Base-by-base conservation (phyloP, 208 protist genomes). In the Leishmania major region DNA sequence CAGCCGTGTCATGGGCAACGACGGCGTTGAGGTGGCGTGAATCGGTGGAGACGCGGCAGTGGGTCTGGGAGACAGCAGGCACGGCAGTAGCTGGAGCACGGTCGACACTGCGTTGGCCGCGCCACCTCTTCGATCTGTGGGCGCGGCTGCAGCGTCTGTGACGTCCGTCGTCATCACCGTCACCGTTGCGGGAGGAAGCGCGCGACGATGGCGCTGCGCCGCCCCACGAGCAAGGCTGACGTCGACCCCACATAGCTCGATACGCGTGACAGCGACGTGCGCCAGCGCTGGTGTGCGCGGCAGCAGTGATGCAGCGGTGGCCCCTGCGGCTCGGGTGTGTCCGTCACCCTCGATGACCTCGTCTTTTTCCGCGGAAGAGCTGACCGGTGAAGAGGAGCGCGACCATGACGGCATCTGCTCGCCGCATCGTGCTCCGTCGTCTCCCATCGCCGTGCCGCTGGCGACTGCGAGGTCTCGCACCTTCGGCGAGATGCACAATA, bases 171-270 rank as follows among this genome's bases (percentile, higher is more conserved):
- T 74, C 75, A 76, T 59, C 35, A 82, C 55, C 17, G 78, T 75
- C 22, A 86, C 74, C 11, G 74, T 77, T 3, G 78, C 77, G 5
- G 83, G 83, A 31, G 71, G 78, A 31, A 82, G 62, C 45, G 59
- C 43, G 31, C 70, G 45, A 25, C 40, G 77, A 70, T 82, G 78
- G 6, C 73, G 72, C 35, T 86, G 83, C 37, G 73, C 77, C n/a
- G 66, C 40, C 2, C 77, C 83, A 22, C 78, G 62, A 17, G 78
- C 83, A 8, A 82, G 74, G 55, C 83, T 77, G 19, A 86, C 53
- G 43, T 86, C 83, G 0, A 86, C 78, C 25, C 83, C 83, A 17
- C 43, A 40, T 3, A 86, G 17, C 55, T 86, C 83, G 1, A 86
- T 67, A n/a, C 78, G 83, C 11, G n/a, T 59, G 22, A 86, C 83